These are phyloP conservation scores for Kwoniella pini DNA, from an alignment of 768 basidiomycete genomes.

Conservation along the genomic window DNA sequence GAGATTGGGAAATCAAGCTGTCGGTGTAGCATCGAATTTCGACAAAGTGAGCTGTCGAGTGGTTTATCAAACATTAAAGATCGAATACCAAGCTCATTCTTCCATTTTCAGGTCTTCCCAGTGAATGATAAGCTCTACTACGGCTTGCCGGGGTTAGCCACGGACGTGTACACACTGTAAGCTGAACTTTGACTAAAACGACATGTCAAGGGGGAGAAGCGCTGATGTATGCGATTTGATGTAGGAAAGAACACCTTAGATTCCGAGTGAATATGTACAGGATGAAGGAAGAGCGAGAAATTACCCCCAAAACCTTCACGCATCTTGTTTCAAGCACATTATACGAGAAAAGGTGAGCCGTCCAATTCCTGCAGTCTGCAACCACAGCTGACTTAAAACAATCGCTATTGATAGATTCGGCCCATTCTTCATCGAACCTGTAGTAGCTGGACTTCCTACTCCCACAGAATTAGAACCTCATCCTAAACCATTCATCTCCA, in stretches of 20 bases:
- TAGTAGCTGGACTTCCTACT: slow-evolving; percentile 77
- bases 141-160: slow-evolving; percentile 87
- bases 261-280: slow-evolving; percentile 98
- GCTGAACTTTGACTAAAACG: slow-evolving; percentile 14
- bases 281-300: slow-evolving; percentile 97
- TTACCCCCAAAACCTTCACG: slow-evolving; percentile 92
- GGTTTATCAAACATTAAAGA: too few species aligned
- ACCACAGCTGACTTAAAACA: background rate
- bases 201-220: background rate
- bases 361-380: slow-evolving; percentile 1
- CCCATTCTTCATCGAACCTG: slow-evolving; percentile 94
- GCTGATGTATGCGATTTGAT: background rate
- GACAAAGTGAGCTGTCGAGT: slow-evolving; percentile 83
- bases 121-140: slow-evolving; percentile 88
- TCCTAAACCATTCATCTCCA: slow-evolving; percentile 88
- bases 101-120: slow-evolving; percentile 95
- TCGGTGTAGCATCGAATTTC: slow-evolving; percentile 87
- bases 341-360: slow-evolving; percentile 73
- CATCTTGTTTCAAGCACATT: slow-evolving; percentile 93
- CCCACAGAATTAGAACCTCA: slow-evolving; percentile 58
- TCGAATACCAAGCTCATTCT: too few species aligned
- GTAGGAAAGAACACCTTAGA: slow-evolving; percentile 83
- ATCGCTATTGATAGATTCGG: slow-evolving; percentile 62
- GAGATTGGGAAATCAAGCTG: slow-evolving; percentile 80
- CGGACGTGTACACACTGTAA: slow-evolving; percentile 89